Base-by-base conservation (phyloP, 2,329 filamentous ascomycete species). In the Sarocladium kiliense region DNA sequence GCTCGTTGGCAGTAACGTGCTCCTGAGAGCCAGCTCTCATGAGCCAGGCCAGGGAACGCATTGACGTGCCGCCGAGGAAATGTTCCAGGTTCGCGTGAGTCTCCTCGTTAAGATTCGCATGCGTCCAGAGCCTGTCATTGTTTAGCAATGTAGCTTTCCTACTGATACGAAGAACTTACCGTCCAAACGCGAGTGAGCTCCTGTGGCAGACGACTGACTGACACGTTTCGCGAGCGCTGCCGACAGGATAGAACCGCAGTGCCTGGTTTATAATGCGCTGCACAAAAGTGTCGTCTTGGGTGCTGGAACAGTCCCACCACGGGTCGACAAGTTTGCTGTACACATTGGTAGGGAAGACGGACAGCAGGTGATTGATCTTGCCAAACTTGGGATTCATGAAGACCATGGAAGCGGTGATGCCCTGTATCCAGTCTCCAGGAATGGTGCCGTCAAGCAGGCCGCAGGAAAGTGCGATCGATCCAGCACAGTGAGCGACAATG, bases 361-460 rank as follows among this genome's bases (percentile, higher is more conserved):
- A 58, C 11, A 58, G 3, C 2, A 61, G 3, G 10, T 58, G 44
- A 23, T 61, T 60, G 32, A 59, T 53, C 32, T 58, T 58, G 56
- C 58, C 59, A 21, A 61, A 62, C 27, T 57, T 74, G 2, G 82
- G 81, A 66, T 86, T 81, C 74, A 84, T 81, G 64, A 86, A 86
- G 2, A 86, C 82, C 62, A 85, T 81, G 19, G 77, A 81, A 60
- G 75, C 77, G 0, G 77, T 79, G 56, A 87, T 72, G 19, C 84
- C 84, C 19, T 70, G 67, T 60, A 87, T 74, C 80, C 81, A 86
- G 27, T 65, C 64, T 0, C 74, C 62, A 0, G 81, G 79, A 55
- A 87, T 81, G 1, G 78, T 81, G 42, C 84, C 83, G 64, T 84
- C 81, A 1, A 87, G 72, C 2, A 87, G 71, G 30, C 82, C 84